These are phyloP conservation scores for Penicillium ochrochloron DNA, from an alignment of 495 filamentous ascomycete species.

Conservation along the genomic window DNA sequence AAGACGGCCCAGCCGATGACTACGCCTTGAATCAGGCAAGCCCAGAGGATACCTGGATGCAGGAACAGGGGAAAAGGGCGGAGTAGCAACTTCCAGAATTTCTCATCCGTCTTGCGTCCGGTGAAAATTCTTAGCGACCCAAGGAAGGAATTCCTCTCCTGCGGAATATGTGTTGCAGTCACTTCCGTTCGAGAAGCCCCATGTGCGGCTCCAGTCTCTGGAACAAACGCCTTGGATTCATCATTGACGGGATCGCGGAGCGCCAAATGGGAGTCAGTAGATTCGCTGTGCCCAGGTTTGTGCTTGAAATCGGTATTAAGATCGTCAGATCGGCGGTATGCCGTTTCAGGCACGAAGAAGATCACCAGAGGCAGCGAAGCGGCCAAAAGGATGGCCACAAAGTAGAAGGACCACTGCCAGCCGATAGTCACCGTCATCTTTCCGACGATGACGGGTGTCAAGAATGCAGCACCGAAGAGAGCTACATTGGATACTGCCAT, in stretches of 20 bases:
- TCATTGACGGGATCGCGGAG: constrained; percentile 13
- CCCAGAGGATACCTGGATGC: constrained; percentile 89
- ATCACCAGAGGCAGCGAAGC: constrained; percentile 67
- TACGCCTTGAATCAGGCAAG: constrained; percentile 85
- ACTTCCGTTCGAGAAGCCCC: constrained; percentile 22
- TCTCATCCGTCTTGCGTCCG: constrained; percentile 73
- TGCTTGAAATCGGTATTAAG: constrained; percentile 65
- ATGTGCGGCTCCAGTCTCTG: not conserved
- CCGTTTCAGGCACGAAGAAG: constrained; percentile 85
- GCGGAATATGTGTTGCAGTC: constrained; percentile 24
- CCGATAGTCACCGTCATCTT: constrained; percentile 76
- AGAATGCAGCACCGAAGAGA: constrained; percentile 88
- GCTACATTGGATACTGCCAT: constrained; percentile 92
- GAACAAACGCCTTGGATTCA: constrained; percentile 24
- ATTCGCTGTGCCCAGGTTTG: constrained; percentile 20
- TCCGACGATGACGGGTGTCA: constrained; percentile 86
- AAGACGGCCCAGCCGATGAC: constrained; percentile 96
- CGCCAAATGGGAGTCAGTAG: constrained; percentile 21
- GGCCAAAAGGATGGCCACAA: constrained; percentile 69
- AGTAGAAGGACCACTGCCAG: constrained; percentile 80
- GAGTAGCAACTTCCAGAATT: constrained; percentile 62
- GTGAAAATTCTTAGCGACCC: constrained; percentile 73
- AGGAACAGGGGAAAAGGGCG: constrained; percentile 69
- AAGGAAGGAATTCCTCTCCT: constrained; percentile 54
- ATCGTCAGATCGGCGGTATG: constrained; percentile 66